A percentile compares a stretch with the other conserved stretches of the same genome.
Evolutionary conservation across 352 stramenopile species (phyloP).

Genomic region (Pythium pyrilobum): DNA sequence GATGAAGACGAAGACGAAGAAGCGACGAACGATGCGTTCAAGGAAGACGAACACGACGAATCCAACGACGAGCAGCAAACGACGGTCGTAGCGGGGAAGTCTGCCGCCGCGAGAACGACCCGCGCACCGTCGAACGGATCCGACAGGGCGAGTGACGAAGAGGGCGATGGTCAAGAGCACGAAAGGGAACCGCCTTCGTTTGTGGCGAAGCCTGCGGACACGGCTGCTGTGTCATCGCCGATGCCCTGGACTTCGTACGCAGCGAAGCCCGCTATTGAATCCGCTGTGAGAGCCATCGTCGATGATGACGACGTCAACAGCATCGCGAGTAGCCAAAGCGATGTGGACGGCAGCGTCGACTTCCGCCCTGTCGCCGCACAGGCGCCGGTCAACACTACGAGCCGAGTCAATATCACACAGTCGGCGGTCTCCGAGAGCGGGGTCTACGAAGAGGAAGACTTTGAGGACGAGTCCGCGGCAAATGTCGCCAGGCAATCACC

Average conservation of each 20-base stretch:
- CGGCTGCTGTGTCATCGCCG: no score
- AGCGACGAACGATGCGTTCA: no score
- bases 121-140: no score
- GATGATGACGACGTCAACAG: slow-evolving; percentile 24
- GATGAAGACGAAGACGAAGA: slow-evolving; percentile 1
- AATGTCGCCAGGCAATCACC: not conserved
- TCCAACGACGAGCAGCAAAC: no score
- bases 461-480: slow-evolving; percentile 44
- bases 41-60: not conserved
- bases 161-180: not conserved
- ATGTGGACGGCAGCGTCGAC: slow-evolving; percentile 18
- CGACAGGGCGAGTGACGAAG: not conserved
- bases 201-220: not conserved
- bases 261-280: no score
- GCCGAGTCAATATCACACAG: no score
- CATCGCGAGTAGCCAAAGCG: slow-evolving; percentile 30
- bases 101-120: no score
- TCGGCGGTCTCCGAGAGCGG: slow-evolving; percentile 33
- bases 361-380: not conserved
- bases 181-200: not conserved
- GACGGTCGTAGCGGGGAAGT: not conserved
- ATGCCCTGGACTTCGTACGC: no score
- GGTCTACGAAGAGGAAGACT: slow-evolving; percentile 44
- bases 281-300: no score
- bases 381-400: no score